Base-by-base conservation (phyloP, 257 asterid species). In the Anisodus tanguticus region DNA sequence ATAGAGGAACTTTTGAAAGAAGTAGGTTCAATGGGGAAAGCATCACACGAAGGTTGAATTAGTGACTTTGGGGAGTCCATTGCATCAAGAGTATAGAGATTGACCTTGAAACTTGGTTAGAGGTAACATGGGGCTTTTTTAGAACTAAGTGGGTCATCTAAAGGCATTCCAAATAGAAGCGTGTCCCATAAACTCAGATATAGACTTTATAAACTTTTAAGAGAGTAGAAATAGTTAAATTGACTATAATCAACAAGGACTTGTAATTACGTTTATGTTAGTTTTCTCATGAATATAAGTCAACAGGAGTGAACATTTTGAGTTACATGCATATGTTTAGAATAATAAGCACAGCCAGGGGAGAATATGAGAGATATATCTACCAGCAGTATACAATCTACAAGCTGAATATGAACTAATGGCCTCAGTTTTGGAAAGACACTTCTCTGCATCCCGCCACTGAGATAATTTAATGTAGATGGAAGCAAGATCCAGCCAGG, bases 401-500 rank as follows among this genome's bases (percentile, higher is more conserved):
- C 87, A 83, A 58, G 99, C 93, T 83, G 97, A 95, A 88, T 89
- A 31, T 41, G 82, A 72, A 84, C 87, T 69, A 11, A 93, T 87
- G 85, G 92, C 90, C 83, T 87, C 90, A 49, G 97, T 89, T 83
- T 91, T 95, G 22, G 92, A 91, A 87, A 97, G 92, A 57, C 98
- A 97, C 35, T 31, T 31, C 69, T 97, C 99, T 31, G 95, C 98
- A 76, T 97, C 98, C 31, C 87, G 90, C 98, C 98, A 95, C 82
- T 85, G 91, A 39, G 90, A 90, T 89, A 91, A 88, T 64, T 88
- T 89, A 79, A 91, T 91, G 88, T 97, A 95, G 86, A 97, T 89
- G 84, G 91, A 91, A 78, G 98, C 97, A 91, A 97, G 86, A 87
- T 93, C 98, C 70, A 90, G 94, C 98, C 98, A 97, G 16, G 91